These are phyloP conservation scores for Echinochloa phyllopogon DNA, from an alignment of 176 grass and related monocot genomes.

Conservation along the genomic window DNA sequence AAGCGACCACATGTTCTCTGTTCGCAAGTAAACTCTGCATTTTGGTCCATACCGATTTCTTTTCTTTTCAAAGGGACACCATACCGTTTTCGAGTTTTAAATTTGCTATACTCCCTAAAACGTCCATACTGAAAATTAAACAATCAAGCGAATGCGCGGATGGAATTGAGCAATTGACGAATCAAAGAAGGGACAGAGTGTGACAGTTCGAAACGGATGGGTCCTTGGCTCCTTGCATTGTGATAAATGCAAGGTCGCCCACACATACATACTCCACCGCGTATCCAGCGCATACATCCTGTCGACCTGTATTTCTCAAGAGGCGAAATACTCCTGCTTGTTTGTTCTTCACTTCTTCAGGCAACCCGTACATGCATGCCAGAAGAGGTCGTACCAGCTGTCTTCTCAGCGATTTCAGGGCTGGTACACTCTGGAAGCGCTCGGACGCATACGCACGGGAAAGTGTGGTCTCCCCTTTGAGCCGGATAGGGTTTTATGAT, in stretches of 20 bases:
- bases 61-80: not conserved
- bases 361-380: slow-evolving; percentile 4
- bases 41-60: not conserved
- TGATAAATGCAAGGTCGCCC: slow-evolving; percentile 1
- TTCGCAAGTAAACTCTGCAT: not conserved
- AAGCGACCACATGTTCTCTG: not conserved
- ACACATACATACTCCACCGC: not conserved
- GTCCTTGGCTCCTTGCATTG: not conserved
- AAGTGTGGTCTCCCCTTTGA: not conserved
- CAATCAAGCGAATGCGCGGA: not conserved
- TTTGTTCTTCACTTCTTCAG: slow-evolving; percentile 4
- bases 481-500: not conserved
- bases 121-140: not conserved
- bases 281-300: not conserved
- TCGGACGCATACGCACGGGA: not conserved
- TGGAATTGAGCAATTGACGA: too few relatives aligned
- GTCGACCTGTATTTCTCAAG: not conserved
- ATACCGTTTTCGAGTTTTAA: not conserved
- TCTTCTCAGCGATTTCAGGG: slow-evolving; percentile 31
- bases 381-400: not conserved
- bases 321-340: not conserved
- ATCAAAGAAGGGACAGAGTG: not conserved
- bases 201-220: slow-evolving; percentile 7
- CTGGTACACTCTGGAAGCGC: slow-evolving; percentile 11
- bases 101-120: not conserved